Conservation (phyloP, 225 moss, liverwort and hornwort genomes). For the Rhytidiadelphus loreus region DNA sequence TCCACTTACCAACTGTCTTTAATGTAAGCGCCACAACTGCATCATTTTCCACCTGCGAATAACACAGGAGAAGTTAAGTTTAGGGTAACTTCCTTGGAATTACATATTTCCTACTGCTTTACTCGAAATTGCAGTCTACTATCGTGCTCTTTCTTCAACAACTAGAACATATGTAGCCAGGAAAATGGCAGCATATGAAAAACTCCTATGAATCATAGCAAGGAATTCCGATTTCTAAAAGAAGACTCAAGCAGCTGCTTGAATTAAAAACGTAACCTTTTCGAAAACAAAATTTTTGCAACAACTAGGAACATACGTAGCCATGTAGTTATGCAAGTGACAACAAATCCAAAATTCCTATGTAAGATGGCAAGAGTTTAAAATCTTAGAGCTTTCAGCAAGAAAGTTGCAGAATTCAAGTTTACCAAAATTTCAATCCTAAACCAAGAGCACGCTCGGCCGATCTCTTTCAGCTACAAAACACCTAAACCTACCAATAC, state of each 20-base stretch:
- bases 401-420: background rate
- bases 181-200: background rate
- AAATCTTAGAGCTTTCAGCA: background rate
- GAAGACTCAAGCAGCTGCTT: background rate
- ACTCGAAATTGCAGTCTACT: background rate
- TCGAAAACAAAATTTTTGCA: background rate
- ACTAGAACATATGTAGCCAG: background rate
- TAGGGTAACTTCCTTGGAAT: background rate
- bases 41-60: constrained; percentile 51
- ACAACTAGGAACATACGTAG: background rate
- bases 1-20: constrained; percentile 30
- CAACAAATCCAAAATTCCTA: background rate
- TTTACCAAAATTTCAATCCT: background rate
- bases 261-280: background rate
- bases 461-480: background rate
- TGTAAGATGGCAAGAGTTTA: background rate
- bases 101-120: background rate
- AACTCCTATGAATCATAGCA: background rate
- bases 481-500: background rate
- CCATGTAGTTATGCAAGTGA: background rate
- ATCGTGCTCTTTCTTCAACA: background rate
- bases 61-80: background rate
- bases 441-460: background rate
- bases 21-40: constrained; percentile 54
- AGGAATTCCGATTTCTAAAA: background rate